phyloP scores from a whole-genome alignment of 2,329 filamentous ascomycete species.

The Penicillium sumatraense region DNA sequence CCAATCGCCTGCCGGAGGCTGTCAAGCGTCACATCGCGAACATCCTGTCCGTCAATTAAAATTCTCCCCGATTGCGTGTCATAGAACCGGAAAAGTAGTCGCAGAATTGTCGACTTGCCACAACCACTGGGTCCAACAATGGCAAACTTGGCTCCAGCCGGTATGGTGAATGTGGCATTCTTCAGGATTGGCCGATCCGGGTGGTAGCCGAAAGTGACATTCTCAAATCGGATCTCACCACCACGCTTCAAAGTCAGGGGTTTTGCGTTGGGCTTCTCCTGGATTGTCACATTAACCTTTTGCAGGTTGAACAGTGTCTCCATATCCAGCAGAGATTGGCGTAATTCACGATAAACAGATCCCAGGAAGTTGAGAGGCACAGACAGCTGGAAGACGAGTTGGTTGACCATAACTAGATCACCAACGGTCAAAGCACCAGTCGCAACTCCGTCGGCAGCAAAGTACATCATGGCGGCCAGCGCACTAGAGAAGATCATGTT shows the following conservation, averaged over 20 bases:
- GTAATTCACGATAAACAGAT: slow-evolving; percentile 94
- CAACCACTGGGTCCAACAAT: slow-evolving; percentile 95
- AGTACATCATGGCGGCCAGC: slow-evolving; percentile 96
- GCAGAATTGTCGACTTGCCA: slow-evolving; percentile 91
- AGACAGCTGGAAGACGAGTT: slow-evolving; percentile 96
- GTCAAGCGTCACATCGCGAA: slow-evolving; percentile 79
- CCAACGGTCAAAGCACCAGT: slow-evolving; percentile 82
- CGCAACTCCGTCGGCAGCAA: slow-evolving; percentile 88
- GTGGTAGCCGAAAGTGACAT: slow-evolving; percentile 93
- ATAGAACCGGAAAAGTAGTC: slow-evolving; percentile 92
- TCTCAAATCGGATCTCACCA: slow-evolving; percentile 91
- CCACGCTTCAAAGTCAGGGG: slow-evolving; percentile 73
- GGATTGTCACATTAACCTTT: slow-evolving; percentile 89
- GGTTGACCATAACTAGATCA: slow-evolving; percentile 98
- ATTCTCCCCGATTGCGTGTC: slow-evolving; percentile 86
- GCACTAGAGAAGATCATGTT: slow-evolving; percentile 97
- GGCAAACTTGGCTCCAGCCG: slow-evolving; percentile 93
- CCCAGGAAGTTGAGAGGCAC: slow-evolving; percentile 97
- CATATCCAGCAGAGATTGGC: slow-evolving; percentile 96
- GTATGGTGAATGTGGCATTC: slow-evolving; percentile 84
- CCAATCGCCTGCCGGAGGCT: slow-evolving; percentile 85
- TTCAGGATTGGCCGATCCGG: slow-evolving; percentile 83
- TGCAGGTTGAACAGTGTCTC: slow-evolving; percentile 97
- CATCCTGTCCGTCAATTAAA: slow-evolving; percentile 89
- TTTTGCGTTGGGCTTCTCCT: slow-evolving; percentile 75